Evolutionary conservation across 176 grass and related monocot species (phyloP).

Genomic region (Triticum dicoccoides): DNA sequence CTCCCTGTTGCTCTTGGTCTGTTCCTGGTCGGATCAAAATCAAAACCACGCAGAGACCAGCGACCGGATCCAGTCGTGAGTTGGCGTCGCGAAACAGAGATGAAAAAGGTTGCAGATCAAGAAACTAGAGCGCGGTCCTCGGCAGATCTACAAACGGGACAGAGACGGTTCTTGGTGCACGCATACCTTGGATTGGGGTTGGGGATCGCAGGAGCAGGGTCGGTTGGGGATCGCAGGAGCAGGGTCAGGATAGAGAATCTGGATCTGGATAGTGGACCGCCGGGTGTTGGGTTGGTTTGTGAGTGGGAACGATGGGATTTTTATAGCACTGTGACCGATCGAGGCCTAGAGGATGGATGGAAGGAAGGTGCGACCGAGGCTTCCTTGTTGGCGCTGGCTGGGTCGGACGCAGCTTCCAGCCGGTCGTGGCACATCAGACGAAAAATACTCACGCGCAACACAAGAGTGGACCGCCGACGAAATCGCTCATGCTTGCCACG

Average conservation of each 20-base stretch:
- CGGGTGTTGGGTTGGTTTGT: not conserved
- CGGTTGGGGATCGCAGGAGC: not conserved
- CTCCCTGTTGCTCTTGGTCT: not conserved
- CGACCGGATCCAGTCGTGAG: not conserved
- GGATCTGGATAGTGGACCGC: not conserved
- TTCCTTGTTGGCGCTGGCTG: not conserved
- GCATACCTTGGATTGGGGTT: conserved; percentile 10
- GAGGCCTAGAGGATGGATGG: not conserved
- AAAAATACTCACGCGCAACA: conserved; percentile 1
- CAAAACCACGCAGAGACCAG: not conserved
- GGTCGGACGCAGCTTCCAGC: conserved; percentile 27
- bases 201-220: not conserved
- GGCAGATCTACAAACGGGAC: not conserved
- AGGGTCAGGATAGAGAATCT: not conserved
- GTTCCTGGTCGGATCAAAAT: not conserved
- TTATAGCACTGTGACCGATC: not conserved
- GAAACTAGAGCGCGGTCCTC: not conserved
- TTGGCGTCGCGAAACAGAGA: not conserved
- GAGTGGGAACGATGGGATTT: not conserved
- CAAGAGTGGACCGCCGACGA: not conserved
- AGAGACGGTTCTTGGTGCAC: not conserved
- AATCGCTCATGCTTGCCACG: too few species aligned
- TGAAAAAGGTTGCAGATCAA: not conserved
- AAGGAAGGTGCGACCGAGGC: conserved; percentile 12
- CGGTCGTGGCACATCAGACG: not conserved